Base-by-base conservation (phyloP, 2,329 filamentous ascomycete species). In the Leptographium radiaticola region DNA sequence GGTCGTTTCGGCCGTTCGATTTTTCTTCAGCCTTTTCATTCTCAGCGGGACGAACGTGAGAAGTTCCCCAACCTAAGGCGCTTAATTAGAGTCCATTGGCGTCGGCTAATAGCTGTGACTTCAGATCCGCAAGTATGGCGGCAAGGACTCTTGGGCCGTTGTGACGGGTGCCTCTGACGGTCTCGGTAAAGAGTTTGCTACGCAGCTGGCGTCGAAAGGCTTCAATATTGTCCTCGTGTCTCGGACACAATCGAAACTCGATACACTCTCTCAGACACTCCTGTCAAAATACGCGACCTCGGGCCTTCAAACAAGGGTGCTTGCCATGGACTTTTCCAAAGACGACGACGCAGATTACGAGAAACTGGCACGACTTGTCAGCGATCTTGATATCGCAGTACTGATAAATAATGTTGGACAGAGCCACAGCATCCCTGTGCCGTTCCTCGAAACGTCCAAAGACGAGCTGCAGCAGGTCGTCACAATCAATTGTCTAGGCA, bases 391-490 rank as follows among this genome's bases (percentile, higher is more conserved):
- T 60, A 73, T 98, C 31, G 84, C 84, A 46, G 86, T 98, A 57
- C 73, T 98, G 59, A 78, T 98, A 75, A 98, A 98, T 78, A 98
- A 98, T 64, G 93, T 98, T 53, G 93, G 93, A 59, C 84, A 89
- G 68, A 94, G 87, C 69, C 93, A 98, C 75, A 85, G 77, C 68
- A 95, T 97, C 53, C 93, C 93, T 2, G 89, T 95, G 0, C 79
- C 89, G 0, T 98, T 98, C 71, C 73, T 86, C 50, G 79, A 88
- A 63, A 97, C 91, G 0, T 70, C 82, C 13, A 77, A 82, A 64
- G 75, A 85, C 56, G 93, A 97, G 72, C 80, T 98, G 65, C 78
- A 84, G 63, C 83, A 87, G 65, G 98, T 98, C 64, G 84, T 98
- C 69, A 90, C 84, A 51, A 90, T 98, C 77, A 98, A 98, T 73